Conservation (phyloP, 176 grass and related monocot species). For the Raddia guianensis region DNA sequence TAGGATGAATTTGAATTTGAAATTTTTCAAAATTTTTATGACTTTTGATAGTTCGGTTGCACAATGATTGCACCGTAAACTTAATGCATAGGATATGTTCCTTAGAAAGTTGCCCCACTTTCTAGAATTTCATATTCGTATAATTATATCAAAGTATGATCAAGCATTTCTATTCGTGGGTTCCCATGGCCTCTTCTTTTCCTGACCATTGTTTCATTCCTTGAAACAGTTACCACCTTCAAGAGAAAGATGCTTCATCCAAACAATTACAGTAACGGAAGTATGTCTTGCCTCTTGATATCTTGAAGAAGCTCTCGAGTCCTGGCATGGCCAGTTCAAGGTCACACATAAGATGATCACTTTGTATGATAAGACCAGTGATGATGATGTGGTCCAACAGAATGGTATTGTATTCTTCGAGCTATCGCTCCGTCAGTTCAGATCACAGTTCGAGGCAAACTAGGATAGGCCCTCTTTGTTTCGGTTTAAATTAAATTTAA, state of each 20-base stretch:
- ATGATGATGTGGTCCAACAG: not conserved
- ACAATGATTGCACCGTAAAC: too few species aligned
- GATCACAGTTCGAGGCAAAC: not conserved
- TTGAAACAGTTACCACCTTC: not conserved
- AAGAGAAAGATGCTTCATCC: conserved; percentile 67
- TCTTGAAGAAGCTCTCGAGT: conserved; percentile 67
- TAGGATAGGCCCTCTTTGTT: not conserved
- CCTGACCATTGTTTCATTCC: not conserved
- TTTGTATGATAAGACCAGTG: too few species aligned
- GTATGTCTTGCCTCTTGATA: conserved; percentile 72
- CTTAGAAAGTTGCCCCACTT: too few species aligned
- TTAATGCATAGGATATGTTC: too few species aligned
- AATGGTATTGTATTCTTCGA: not conserved
- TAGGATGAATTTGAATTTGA: too few species aligned
- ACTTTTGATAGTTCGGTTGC: too few species aligned
- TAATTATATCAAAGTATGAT: not conserved
- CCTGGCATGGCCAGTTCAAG: conserved; percentile 64
- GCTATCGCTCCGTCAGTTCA: not conserved
- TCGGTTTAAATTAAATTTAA: too few species aligned
- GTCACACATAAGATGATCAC: too few species aligned
- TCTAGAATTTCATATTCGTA: too few species aligned
- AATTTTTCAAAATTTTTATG: too few species aligned
- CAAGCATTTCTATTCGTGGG: not conserved
- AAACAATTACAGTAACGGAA: conserved; percentile 69
- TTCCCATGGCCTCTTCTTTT: not conserved